Conservation (phyloP, 2,329 filamentous ascomycete species). For the Remersonia thermophila region DNA sequence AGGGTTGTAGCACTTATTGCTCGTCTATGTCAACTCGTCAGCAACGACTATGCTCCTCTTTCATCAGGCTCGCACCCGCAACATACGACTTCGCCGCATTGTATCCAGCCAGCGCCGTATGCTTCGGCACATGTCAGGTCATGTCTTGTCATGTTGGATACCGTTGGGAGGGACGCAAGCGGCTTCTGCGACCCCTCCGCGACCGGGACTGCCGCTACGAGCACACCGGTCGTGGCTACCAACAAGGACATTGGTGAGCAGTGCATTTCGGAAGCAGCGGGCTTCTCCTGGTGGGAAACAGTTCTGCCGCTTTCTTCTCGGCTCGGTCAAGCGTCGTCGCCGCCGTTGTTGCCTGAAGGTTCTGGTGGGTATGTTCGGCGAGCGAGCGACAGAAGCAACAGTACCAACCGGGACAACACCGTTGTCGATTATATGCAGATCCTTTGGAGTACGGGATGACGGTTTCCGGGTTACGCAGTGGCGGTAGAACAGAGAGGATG, state of each 20-base stretch:
- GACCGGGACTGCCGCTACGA: not conserved
- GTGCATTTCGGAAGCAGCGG: not conserved
- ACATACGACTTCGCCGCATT: constrained; percentile 19
- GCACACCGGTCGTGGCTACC: not conserved
- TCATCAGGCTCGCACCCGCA: not conserved
- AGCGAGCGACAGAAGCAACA: no score
- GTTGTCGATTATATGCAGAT: no score
- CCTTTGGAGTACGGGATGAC: no score
- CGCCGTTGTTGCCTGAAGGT: no score
- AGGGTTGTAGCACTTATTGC: constrained; percentile 25
- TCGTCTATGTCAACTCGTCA: constrained; percentile 8
- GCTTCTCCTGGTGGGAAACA: not conserved
- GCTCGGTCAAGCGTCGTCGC: no score
- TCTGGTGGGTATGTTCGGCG: no score
- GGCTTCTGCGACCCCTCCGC: not conserved
- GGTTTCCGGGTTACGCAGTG: no score
- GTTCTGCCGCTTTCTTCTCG: no score
- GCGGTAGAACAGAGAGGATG: no score
- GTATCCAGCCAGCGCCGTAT: constrained; percentile 22
- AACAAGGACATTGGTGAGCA: not conserved
- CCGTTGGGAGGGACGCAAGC: not conserved
- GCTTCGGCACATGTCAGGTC: constrained; percentile 23
- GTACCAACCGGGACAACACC: no score
- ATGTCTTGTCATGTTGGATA: constrained; percentile 12
- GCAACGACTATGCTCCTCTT: not conserved